Evolutionary conservation across 2,329 filamentous ascomycete species (phyloP), one percentile per base, ranked within the genome.

Genomic region (Trichoderma sp.): DNA sequence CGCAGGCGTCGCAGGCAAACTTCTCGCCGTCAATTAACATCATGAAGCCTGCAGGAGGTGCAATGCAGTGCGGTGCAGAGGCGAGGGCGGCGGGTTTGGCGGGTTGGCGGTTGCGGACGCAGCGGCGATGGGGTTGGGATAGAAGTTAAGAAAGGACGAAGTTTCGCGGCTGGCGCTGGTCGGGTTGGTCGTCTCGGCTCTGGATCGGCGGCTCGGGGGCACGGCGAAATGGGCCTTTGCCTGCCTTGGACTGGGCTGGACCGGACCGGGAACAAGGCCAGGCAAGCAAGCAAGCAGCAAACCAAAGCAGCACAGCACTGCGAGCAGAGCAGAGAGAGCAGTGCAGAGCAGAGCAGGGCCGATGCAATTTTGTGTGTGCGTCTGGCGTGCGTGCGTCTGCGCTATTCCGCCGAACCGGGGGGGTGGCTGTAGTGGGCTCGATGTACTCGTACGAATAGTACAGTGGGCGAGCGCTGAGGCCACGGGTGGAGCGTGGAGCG

Each of bases 1-100:
- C 93, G 82, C 95, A 99, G 81, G 93, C 93, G 82, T 96, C 92
- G 84, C 94, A 98, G 80, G 94, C 94, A 83, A 88, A 98, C 84
- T 98, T 98, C 83, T 97, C 92, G 79, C 94, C 94, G 84, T 97
- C 89, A 78, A 93, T 91, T 78, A 93, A 84, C 91, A 93, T 93
- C 68, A 73, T 64, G 65, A 39, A 41, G 19, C 17, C n/a, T 60
- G 57, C 47, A 30, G 59, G 34, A 41, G 34, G 7, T 3, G 34
- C 34, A 39, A 39, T 39, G 34, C 34, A 39, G 17, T 24, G 59
- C 41, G 48, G 39, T 54, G 26, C n/a, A 12, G 24, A 45, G 19
- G 19, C 24, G 47, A 51, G 47, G 47, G 21, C 39, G n/a, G 19
- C 39, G 12, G 43, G 34, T 41, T 34, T 41, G 56, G 26, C 48